A percentile compares a stretch with the other conserved stretches of the same genome.
These are phyloP conservation scores for Hemisphaericaspora lyxosophila DNA, from an alignment of 1,139 yeast genomes.

Conservation along the genomic window DNA sequence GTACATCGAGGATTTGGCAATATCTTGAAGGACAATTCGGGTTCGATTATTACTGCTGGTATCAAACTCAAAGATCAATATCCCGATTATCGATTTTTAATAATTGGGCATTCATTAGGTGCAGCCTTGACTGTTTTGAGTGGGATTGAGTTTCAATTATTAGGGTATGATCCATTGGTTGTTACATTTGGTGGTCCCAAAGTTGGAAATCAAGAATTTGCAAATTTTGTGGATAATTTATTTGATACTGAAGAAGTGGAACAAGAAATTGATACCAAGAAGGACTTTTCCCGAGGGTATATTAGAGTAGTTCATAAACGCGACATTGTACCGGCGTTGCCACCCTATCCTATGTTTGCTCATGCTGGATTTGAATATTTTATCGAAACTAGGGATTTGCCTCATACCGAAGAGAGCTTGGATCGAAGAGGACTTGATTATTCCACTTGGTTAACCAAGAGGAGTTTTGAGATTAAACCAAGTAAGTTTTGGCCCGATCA, in stretches of 20 bases:
- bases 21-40: constrained; percentile 41
- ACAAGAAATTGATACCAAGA: constrained; percentile 9
- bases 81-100: constrained; percentile 50
- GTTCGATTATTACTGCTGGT: constrained; percentile 32
- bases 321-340: constrained; percentile 59
- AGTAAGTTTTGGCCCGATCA: constrained; percentile 23
- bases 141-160: constrained; percentile 55
- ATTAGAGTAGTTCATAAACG: constrained; percentile 55
- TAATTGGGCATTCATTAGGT: constrained; percentile 73
- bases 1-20: constrained; percentile 62
- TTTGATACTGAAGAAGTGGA: constrained; percentile 37
- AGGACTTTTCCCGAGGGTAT: constrained; percentile 30
- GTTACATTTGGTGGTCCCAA: constrained; percentile 63
- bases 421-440: constrained; percentile 17
- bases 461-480: constrained; percentile 8
- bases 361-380: constrained; percentile 54
- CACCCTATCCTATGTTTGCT: constrained; percentile 45
- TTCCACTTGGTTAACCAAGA: constrained; percentile 8
- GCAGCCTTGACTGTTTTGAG: constrained; percentile 64
- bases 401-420: constrained; percentile 44
- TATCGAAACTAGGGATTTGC: constrained; percentile 43
- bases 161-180: constrained; percentile 54
- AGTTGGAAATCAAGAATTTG: constrained; percentile 54
- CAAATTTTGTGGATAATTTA: constrained; percentile 50
- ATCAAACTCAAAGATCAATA: constrained; percentile 28